These are phyloP conservation scores for Acacia melanoxylon DNA, from an alignment of 306 rosid genomes.

Conservation along the genomic window DNA sequence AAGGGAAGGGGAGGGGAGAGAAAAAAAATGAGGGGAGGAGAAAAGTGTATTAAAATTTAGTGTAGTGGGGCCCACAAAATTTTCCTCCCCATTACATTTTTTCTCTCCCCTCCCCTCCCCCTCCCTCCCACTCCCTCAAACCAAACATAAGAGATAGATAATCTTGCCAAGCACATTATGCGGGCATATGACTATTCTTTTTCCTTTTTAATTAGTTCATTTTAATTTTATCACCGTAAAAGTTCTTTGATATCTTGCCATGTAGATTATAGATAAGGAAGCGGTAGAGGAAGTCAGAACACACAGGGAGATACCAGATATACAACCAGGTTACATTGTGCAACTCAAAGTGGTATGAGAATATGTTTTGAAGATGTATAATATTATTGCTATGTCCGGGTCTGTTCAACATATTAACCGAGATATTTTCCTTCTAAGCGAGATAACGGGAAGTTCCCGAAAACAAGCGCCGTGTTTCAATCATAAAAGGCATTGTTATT, in stretches of 20 bases:
- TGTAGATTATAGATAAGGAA: conserved; percentile 90
- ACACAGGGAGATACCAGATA: conserved; percentile 76
- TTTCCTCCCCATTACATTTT: too few relatives aligned
- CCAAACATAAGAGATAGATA: conserved; percentile 92
- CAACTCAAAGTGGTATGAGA: conserved; percentile 92
- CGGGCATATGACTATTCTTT: conserved; percentile 58
- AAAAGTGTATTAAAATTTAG: too few relatives aligned
- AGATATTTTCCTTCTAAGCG: neutral
- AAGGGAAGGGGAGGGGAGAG: too few relatives aligned
- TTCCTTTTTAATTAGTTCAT: neutral
- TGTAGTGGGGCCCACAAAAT: too few relatives aligned
- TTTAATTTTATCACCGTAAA: conserved; percentile 20
- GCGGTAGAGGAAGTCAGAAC: conserved; percentile 71
- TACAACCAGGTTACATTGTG: conserved; percentile 88
- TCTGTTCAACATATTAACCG: conserved; percentile 9
- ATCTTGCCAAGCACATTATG: conserved; percentile 88
- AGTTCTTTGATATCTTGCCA: conserved; percentile 25
- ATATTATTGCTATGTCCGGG: neutral
- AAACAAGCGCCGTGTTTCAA: conserved; percentile 87
- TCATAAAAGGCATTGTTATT: conserved; percentile 86
- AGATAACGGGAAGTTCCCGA: conserved; percentile 85
- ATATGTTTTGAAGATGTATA: conserved; percentile 18
- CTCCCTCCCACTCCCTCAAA: too few relatives aligned
- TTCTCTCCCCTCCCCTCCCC: too few relatives aligned
- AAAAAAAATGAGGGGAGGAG: too few relatives aligned